Evolutionary conservation across 2,329 filamentous ascomycete genomes (phyloP).

Genomic region (Cercospora sesami): DNA sequence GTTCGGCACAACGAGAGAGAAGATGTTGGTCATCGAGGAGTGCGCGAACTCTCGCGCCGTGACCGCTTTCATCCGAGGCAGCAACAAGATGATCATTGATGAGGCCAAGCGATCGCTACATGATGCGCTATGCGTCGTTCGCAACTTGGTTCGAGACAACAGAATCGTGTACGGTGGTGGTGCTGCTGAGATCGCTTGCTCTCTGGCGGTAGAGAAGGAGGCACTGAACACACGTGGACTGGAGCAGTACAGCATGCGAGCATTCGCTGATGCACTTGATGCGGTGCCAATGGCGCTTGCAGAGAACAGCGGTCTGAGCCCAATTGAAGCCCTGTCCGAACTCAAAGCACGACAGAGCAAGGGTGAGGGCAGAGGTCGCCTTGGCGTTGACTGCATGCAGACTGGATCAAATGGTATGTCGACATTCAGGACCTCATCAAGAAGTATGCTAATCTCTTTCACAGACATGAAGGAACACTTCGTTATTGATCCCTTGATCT

Average conservation of each 20-base stretch:
- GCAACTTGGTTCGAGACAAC: conserved; percentile 94
- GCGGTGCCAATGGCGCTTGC: conserved; percentile 91
- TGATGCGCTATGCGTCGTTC: conserved; percentile 94
- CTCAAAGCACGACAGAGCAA: conserved; percentile 97
- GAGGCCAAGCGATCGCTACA: conserved; percentile 97
- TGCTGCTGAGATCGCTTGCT: conserved; percentile 95
- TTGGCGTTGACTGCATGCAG: conserved; percentile 98
- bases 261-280: conserved; percentile 93
- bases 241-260: conserved; percentile 98
- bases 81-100: conserved; percentile 99
- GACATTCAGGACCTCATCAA: background rate
- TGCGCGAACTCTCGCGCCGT: conserved; percentile 97
- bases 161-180: conserved; percentile 96
- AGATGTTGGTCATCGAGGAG: conserved; percentile 99
- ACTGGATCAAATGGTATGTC: conserved; percentile 76
- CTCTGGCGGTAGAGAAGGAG: conserved; percentile 90
- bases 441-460: conserved; percentile 14
- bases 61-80: conserved; percentile 92
- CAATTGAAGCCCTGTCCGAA: conserved; percentile 90
- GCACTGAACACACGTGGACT: conserved; percentile 89
- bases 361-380: conserved; percentile 67
- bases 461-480: conserved; percentile 95
- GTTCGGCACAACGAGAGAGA: conserved; percentile 95
- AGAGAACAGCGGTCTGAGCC: conserved; percentile 94
- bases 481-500: conserved; percentile 96